These are phyloP conservation scores for Colletotrichum plurivorum DNA, from an alignment of 2,329 filamentous ascomycete species.

Conservation along the genomic window DNA sequence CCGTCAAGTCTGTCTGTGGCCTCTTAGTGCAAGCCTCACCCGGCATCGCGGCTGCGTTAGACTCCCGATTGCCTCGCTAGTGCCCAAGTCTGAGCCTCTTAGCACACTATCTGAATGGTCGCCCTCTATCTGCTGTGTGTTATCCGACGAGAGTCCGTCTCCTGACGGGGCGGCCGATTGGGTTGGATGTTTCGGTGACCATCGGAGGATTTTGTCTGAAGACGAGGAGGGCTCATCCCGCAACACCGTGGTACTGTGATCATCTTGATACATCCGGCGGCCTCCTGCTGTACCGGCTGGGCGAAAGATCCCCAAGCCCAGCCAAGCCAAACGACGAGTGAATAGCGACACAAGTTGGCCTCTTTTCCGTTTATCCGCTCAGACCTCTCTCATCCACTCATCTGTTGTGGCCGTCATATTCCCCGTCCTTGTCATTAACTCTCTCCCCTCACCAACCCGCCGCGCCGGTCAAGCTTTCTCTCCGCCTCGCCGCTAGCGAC, in stretches of 20 bases:
- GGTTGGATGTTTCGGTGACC: slow-evolving; percentile 25
- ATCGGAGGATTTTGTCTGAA: slow-evolving; percentile 12
- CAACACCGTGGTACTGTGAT: neutral
- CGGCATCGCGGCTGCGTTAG: no score
- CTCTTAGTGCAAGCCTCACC: no score
- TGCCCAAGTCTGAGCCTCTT: no score
- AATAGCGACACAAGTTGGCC: neutral
- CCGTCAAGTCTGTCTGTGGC: no score
- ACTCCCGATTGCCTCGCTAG: no score
- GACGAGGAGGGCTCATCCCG: slow-evolving; percentile 10
- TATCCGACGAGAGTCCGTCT: neutral
- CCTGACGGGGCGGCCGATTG: slow-evolving; percentile 12
- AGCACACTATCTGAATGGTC: neutral
- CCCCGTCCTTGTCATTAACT: no score
- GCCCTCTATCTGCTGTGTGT: neutral
- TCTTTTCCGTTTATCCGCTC: neutral
- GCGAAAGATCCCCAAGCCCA: neutral
- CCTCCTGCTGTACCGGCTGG: slow-evolving; percentile 5
- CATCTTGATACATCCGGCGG: slow-evolving; percentile 15
- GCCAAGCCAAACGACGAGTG: neutral
- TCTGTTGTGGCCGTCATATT: no score
- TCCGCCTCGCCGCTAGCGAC: slow-evolving; percentile 10
- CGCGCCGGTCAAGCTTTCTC: slow-evolving; percentile 23
- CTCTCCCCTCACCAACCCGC: no score
- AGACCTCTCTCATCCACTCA: neutral